phyloP scores from a whole-genome alignment of 1,284 basidiomycete species.

The Pascua sp. region DNA sequence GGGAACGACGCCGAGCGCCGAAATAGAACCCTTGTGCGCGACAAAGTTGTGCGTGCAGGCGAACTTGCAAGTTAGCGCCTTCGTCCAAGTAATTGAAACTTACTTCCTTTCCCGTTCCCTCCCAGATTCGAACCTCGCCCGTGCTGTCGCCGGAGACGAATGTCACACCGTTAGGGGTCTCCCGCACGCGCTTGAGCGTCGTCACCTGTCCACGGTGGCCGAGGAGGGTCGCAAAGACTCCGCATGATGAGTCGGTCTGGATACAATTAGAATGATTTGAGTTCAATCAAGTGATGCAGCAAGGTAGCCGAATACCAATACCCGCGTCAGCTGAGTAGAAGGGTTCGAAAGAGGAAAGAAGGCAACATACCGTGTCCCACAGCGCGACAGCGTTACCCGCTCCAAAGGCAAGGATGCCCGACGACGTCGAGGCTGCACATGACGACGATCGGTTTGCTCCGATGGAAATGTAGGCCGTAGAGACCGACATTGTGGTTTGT shows the following conservation, averaged over 20 bases:
- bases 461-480: slow-evolving; percentile 66
- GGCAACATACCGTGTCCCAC: slow-evolving; percentile 61
- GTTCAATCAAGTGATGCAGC: no score
- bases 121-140: slow-evolving; percentile 55
- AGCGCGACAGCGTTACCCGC: slow-evolving; percentile 70
- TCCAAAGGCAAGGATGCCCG: slow-evolving; percentile 69
- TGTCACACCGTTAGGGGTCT: slow-evolving; percentile 11
- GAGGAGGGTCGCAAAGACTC: slow-evolving; percentile 65
- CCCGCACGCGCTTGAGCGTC: slow-evolving; percentile 61
- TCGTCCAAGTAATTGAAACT: no score
- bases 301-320: no score
- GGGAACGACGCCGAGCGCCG: slow-evolving; percentile 56
- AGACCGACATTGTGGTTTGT: background rate
- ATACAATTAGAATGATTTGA: background rate
- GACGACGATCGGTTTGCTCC: slow-evolving; percentile 72
- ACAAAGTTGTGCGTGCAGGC: slow-evolving; percentile 49
- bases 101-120: background rate
- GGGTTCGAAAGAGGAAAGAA: background rate
- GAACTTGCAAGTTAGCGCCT: slow-evolving; percentile 55
- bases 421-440: slow-evolving; percentile 56
- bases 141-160: slow-evolving; percentile 70
- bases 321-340: no score
- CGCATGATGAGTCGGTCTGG: slow-evolving; percentile 34
- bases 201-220: slow-evolving; percentile 74
- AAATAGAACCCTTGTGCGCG: slow-evolving; percentile 67